Conservation (phyloP, 208 protist species). For the Wallacemonas sp. region DNA sequence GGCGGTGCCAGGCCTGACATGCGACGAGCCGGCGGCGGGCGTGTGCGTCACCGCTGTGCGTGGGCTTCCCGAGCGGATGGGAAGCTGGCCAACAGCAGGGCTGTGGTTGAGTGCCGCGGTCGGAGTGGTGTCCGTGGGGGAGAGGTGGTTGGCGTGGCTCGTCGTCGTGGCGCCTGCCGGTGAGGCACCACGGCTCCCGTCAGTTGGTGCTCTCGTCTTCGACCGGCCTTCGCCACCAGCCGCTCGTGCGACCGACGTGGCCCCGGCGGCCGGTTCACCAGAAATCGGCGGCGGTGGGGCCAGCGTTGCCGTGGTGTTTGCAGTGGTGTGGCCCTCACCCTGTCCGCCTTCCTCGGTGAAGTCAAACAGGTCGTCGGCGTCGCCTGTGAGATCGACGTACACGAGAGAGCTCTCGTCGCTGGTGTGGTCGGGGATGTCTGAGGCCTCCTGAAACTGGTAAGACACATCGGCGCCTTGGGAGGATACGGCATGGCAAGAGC, state of each 20-base stretch:
- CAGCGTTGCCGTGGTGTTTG: too few species aligned
- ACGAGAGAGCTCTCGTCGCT: background rate
- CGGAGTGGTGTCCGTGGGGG: background rate
- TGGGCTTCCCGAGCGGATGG: too few species aligned
- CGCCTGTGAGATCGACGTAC: background rate
- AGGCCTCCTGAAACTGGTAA: slow-evolving; percentile 1
- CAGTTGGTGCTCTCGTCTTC: too few species aligned
- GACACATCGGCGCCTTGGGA: background rate
- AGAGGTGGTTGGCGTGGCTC: background rate
- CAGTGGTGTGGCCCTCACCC: too few species aligned
- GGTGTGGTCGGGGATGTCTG: background rate
- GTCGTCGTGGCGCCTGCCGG: background rate
- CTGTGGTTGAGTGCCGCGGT: background rate
- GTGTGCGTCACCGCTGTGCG: too few species aligned
- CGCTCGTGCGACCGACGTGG: background rate
- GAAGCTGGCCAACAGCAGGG: too few species aligned
- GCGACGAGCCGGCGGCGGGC: too few species aligned
- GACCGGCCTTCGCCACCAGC: background rate
- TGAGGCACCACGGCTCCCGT: background rate
- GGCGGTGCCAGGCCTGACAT: background rate
- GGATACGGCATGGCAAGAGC: background rate
- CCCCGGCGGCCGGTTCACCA: background rate
- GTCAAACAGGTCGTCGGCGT: background rate
- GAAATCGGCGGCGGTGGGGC: background rate
- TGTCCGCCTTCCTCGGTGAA: background rate